These are phyloP conservation scores for Microsporum ferrugineum DNA, from an alignment of 2,329 filamentous ascomycete species.

Conservation along the genomic window DNA sequence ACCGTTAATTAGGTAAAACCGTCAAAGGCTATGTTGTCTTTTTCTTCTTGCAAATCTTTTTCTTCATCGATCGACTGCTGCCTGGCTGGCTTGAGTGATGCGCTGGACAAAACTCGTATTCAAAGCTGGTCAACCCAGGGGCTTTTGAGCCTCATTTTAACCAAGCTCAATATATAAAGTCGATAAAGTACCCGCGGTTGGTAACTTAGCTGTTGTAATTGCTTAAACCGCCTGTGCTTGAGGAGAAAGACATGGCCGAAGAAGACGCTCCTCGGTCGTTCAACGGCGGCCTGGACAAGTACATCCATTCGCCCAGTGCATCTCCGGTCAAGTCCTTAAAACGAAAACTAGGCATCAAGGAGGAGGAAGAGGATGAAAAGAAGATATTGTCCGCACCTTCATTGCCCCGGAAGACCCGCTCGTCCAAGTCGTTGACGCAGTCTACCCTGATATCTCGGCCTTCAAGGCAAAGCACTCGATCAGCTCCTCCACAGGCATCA, in stretches of 20 bases:
- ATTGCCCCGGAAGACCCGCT: background rate
- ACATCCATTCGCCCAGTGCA: slow-evolving; percentile 18
- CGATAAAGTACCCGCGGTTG: background rate
- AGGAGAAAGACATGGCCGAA: background rate
- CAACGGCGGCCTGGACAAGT: slow-evolving; percentile 27
- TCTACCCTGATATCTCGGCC: background rate
- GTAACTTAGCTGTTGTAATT: background rate
- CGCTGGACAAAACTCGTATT: background rate
- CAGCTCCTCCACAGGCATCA: slow-evolving; percentile 2
- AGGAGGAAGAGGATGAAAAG: background rate
- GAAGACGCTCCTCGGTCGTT: slow-evolving; percentile 22
- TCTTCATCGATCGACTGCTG: background rate
- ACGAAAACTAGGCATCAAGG: slow-evolving; percentile 9
- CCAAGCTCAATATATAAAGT: background rate
- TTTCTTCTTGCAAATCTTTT: background rate
- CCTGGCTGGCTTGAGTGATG: background rate
- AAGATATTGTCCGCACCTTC: background rate
- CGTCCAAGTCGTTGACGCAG: background rate
- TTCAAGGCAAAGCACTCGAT: background rate
- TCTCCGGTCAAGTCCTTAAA: slow-evolving; percentile 8
- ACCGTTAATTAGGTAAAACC: background rate
- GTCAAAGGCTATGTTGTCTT: background rate
- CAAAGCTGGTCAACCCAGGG: background rate
- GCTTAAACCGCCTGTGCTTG: background rate
- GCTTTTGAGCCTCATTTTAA: background rate